phyloP scores from a whole-genome alignment of 2,329 filamentous ascomycete genomes.

The Fusarium abutilonis region DNA sequence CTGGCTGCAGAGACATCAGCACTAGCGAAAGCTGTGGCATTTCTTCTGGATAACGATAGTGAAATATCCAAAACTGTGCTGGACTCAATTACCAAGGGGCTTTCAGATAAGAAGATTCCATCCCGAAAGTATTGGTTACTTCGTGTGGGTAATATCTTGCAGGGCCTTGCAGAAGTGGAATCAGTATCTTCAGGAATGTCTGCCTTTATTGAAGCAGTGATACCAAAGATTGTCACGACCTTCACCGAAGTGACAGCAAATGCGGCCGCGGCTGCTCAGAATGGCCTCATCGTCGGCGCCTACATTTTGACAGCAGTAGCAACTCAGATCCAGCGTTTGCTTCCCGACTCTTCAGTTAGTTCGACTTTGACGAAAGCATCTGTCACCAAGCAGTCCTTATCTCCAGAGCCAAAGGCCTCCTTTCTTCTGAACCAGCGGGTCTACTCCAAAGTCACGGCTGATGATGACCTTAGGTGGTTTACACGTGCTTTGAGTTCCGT shows the following conservation, averaged over 20 bases:
- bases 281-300: constrained; percentile 80
- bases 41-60: constrained; percentile 68
- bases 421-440: constrained; percentile 86
- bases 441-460: constrained; percentile 79
- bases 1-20: constrained; percentile 78
- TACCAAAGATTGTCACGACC: constrained; percentile 69
- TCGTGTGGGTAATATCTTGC: constrained; percentile 75
- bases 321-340: constrained; percentile 62
- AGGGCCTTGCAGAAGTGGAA: constrained; percentile 58
- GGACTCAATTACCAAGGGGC: constrained; percentile 81
- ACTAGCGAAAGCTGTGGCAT: constrained; percentile 71
- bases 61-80: constrained; percentile 72
- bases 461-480: constrained; percentile 83
- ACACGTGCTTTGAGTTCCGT: constrained; percentile 74
- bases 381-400: constrained; percentile 72
- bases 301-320: constrained; percentile 77
- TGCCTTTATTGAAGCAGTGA: constrained; percentile 63
- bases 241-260: constrained; percentile 84
- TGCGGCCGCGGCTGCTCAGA: constrained; percentile 81
- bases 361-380: constrained; percentile 65
- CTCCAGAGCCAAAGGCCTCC: constrained; percentile 81
- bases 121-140: constrained; percentile 84
- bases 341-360: constrained; percentile 62
- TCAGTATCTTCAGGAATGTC: constrained; percentile 57
- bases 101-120: constrained; percentile 83